Conservation (phyloP, 202 grass and related monocot species). For the Digitaria exilis region DNA sequence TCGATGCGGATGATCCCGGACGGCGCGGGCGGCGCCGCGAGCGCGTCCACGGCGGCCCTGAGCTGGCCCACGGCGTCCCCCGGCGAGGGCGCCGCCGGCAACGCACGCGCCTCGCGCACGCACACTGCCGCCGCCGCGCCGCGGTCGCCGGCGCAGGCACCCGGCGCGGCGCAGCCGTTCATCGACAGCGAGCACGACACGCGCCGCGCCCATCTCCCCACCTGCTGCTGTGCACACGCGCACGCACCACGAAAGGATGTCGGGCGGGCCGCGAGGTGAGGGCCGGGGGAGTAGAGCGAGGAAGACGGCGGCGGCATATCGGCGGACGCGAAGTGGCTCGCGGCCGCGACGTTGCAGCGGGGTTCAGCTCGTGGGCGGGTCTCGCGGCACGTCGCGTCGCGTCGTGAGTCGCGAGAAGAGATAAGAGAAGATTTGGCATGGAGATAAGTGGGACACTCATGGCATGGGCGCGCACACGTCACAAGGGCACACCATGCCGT, state of each 20-base stretch:
- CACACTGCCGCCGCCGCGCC: conserved; percentile 43
- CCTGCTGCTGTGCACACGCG: not conserved
- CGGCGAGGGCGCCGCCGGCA: conserved; percentile 46
- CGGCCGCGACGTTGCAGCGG: not conserved
- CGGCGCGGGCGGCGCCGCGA: conserved; percentile 30
- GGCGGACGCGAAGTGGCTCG: not conserved
- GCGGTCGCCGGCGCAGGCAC: not conserved
- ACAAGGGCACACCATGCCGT: too few species aligned
- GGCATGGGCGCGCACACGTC: not conserved
- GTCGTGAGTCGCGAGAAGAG: conserved; percentile 30
- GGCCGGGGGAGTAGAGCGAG: conserved; percentile 37
- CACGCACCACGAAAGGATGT: not conserved
- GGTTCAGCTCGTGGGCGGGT: not conserved
- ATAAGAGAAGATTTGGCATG: conserved; percentile 49
- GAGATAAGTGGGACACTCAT: conserved; percentile 53
- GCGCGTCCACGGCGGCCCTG: conserved; percentile 54
- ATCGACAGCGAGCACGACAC: conserved; percentile 62
- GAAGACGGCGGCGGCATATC: conserved; percentile 22
- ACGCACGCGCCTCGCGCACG: conserved; percentile 52
- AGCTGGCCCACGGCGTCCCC: conserved; percentile 65
- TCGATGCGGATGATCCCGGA: conserved; percentile 92
- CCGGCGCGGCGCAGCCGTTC: conserved; percentile 66
- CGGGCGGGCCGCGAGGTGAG: conserved; percentile 3
- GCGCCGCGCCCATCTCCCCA: conserved; percentile 29
- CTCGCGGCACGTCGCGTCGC: not conserved